These are phyloP conservation scores for Diaporthe ilicicola DNA, from an alignment of 2,329 filamentous ascomycete genomes.

Conservation along the genomic window DNA sequence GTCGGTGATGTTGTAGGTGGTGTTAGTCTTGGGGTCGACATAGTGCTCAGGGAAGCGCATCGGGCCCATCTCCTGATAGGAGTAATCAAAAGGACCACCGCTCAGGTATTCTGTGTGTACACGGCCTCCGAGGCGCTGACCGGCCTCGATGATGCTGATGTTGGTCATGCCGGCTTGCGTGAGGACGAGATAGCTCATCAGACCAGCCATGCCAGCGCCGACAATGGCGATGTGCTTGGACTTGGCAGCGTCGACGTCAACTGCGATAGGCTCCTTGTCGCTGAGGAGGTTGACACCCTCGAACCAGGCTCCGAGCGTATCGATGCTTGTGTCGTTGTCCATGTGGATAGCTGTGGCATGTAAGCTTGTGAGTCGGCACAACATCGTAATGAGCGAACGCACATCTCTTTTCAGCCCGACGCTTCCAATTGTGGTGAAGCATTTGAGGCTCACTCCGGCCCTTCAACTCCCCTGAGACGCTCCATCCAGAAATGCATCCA, in stretches of 20 bases:
- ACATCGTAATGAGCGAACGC: neutral
- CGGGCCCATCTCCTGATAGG: conserved; percentile 69
- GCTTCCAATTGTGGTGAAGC: neutral
- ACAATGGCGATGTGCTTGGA: conserved; percentile 68
- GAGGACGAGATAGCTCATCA: conserved; percentile 65
- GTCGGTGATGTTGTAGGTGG: conserved; percentile 67
- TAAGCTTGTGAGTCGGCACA: neutral
- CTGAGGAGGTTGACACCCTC: conserved; percentile 68
- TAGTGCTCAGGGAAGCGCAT: conserved; percentile 70
- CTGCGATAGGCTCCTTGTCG: conserved; percentile 59
- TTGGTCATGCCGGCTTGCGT: conserved; percentile 64
- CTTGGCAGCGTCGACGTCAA: conserved; percentile 63
- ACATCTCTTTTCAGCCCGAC: neutral
- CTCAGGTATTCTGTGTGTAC: conserved; percentile 71
- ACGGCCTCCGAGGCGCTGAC: conserved; percentile 69
- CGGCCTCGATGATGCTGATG: conserved; percentile 69
- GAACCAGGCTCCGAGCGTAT: conserved; percentile 67
- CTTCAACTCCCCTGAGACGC: neutral
- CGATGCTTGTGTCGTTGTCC: conserved; percentile 37
- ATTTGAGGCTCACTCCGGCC: neutral
- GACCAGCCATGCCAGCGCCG: conserved; percentile 72
- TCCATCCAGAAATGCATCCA: neutral
- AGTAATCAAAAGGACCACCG: conserved; percentile 67
- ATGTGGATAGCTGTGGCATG: neutral
- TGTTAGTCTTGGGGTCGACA: conserved; percentile 55